Evolutionary conservation across 1,139 yeast species (phyloP), one percentile per base, ranked within the genome.

Genomic region (Geotrichum klebahnii): DNA sequence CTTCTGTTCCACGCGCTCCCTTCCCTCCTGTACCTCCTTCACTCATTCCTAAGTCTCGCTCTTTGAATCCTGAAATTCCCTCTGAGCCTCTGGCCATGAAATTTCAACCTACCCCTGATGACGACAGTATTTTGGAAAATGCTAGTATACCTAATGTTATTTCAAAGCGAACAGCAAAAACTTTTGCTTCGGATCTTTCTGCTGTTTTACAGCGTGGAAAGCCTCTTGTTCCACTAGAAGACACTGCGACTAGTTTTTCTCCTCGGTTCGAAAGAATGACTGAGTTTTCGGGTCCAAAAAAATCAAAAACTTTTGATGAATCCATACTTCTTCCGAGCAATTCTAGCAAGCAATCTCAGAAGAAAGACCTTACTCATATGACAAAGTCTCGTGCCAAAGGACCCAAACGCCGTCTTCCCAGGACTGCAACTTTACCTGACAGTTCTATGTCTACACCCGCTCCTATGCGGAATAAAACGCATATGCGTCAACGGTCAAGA

Each of bases 371-470:
- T 52, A 70, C 68, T 0, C 94, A 85, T 61, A 69, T 78, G 9
- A 84, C 77, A 42, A 85, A 84, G 62, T 59, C 69, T 0, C 72
- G 95, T 55, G 70, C 89, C 3, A 80, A 76, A 59, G 95, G 95
- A 0, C 95, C 95, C 2, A 82, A 77, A 62, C 72, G 95, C 61
- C 74, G 84, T 55, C 73, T 81, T 34, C 95, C 95, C 0, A 75
- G 48, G 47, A 31, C 52, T 5, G 38, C 51, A 1, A 38, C 51
- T 6, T 22, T 33, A 8, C 26, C 44, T n/a, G 41, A 36, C 10
- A 5, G 35, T 5, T 10, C 44, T 22, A 22, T 37, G 8, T 10
- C 32, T 3, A 35, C 40, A 5, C 14, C 5, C n/a, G 14, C 34
- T 5, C 14, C 40, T 36, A 10, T 6, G 3, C 16, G 44, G 12